Base-by-base conservation (phyloP, 106 monocot species). In the Dendrobium catenatum region DNA sequence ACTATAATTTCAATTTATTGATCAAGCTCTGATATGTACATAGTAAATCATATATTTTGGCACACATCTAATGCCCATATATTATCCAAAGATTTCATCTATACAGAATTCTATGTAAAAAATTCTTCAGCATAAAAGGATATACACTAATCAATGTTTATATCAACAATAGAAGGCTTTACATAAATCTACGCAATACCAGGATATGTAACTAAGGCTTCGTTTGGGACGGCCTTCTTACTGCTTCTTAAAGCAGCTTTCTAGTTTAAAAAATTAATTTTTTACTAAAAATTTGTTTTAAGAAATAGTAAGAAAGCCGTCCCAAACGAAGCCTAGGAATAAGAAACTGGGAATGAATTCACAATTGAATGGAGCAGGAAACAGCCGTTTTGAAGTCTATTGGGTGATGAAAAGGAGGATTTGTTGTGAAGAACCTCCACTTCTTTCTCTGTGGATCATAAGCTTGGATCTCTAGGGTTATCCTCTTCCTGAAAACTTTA, bases 371-470 rank as follows among this genome's bases (percentile, higher is more conserved):
- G 51, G 90, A 87, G 78, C 92, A 96, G 26, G 81, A 82, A 59
- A 87, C 79, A 47, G 92, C 86, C 42, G 84, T 81, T 27, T 87
- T 92, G 55, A 96, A 96, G 78, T 96, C 84, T 19, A 96, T 72
- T 3, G 84, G 80, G 13, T 83, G 82, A 10, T 84, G 31, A 31
- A 90, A 85, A 4, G 94, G 96, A 41, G 85, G 82, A 40, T 79
- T 88, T 37, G 84, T 77, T 1, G 82, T 83, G 20, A 89, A 77
- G 47, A 96, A 82, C 76, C 82, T 92, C 96, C 96, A 96, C 75
- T 84, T 94, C 85, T 76, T 90, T 73, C 79, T 89, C 55, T 68
- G 80, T 33, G 90, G 89, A 70, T 92, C 76, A 46, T 96, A 96
- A 1, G 87, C 77, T 77, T 96, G 96, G 64, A 96, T 84, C 22